Base-by-base conservation (phyloP, 2,329 filamentous ascomycete genomes). In the Alternaria triticimaculans region DNA sequence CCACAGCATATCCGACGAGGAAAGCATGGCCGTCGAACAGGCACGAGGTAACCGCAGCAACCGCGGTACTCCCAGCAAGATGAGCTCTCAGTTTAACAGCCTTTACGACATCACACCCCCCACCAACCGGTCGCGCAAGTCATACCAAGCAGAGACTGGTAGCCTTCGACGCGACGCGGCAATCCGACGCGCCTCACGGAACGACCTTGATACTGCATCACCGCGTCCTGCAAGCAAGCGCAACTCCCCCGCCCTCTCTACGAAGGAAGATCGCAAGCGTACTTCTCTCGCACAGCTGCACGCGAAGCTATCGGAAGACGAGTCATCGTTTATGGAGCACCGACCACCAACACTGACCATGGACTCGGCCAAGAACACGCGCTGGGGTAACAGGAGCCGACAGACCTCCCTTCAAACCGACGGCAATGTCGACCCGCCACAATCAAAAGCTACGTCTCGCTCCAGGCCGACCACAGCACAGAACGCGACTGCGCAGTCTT, bases 241-340 rank as follows among this genome's bases (percentile, higher is more conserved):
- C 74, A 61, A 77, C 51, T 78, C 76, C 7, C 74, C 74, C 20
- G 72, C 69, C 4, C 64, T 83, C 75, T 55, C 69, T 4, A 51
- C 64, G 10, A 73, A 67, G 64, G 50, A 80, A 71, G 74, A 80
- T 50, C 69, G 77, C 56, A 75, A 76, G 80, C 83, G 83, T 30
- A 84, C 84, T 20, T 83, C 85, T 3, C 80, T 88, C 11, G 85
- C 85, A n/a, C 85, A 88, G 53, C 82, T 86, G 69, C 85, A 89
- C 64, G 84, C 85, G 2, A 85, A 83, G 70, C 81, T 86, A 3
- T 82, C 83, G 6, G 84, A 85, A 50, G 85, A 88, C 48, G 83
- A 83, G 20, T 86, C 86, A 6, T 86, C 86, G 3, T 76, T 86
- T 53, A 81, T 82, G 63, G 83, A 87, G 44, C 84, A 87, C 53